Conservation (phyloP, 1,139 yeast genomes). For the Zygosaccharomyces pseudobailii region DNA sequence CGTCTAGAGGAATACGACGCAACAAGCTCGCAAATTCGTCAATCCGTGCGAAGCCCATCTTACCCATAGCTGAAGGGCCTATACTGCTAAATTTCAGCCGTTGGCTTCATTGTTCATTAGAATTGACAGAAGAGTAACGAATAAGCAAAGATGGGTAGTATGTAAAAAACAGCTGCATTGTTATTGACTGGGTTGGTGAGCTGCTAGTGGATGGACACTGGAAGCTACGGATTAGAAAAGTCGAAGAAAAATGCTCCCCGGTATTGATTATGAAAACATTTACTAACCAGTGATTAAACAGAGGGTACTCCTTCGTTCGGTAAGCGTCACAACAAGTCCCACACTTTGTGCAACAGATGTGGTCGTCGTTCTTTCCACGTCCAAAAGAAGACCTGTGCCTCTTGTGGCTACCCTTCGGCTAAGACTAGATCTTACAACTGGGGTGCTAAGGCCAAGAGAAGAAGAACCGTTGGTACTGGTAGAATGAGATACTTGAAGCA, state of each 20-base stretch:
- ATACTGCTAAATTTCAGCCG: neutral
- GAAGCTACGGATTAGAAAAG: neutral
- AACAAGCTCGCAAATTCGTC: conserved; percentile 3
- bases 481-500: conserved; percentile 98
- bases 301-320: conserved; percentile 99
- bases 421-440: conserved; percentile 98
- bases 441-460: conserved; percentile 99
- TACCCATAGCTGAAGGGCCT: neutral
- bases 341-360: conserved; percentile 99
- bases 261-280: conserved; percentile 4
- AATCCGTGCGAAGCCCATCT: conserved; percentile 1
- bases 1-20: neutral
- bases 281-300: conserved; percentile 37
- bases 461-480: conserved; percentile 99
- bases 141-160: conserved; percentile 62
- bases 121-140: conserved; percentile 8
- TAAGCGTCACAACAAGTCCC: conserved; percentile 99
- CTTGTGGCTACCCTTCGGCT: conserved; percentile 99
- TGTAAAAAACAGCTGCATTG: conserved; percentile 36
- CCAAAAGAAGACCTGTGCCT: conserved; percentile 98
- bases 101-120: neutral
- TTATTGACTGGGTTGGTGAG: neutral
- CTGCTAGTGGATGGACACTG: too few relatives aligned
- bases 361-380: conserved; percentile 98
- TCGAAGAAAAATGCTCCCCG: neutral